Evolutionary conservation across 2,329 filamentous ascomycete species (phyloP), one percentile per base, ranked within the genome.

Genomic region (Phoma herbarum): DNA sequence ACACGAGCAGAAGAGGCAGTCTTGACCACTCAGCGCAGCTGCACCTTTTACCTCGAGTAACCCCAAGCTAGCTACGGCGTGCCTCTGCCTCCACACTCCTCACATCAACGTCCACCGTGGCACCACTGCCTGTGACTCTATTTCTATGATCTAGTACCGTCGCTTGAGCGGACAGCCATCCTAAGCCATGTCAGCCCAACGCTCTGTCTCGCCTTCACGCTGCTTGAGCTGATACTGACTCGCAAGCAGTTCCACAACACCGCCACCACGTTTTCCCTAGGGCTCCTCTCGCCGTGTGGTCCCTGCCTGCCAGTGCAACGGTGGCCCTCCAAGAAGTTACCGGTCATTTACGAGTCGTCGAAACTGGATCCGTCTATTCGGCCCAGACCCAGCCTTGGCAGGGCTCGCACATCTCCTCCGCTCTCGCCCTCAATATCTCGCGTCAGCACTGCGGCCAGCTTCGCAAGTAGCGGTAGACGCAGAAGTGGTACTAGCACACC

Each of bases 341-440:
- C 45, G n/a, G 41, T 41, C 23, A 47, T 62, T 37, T 35, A 53
- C 50, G 59, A 64, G 41, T 54, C 41, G 25, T 51, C 25, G 53
- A 59, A 23, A 25, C 60, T 65, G 63, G 63, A 63, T 63, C 47
- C 60, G 29, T 52, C 52, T 37, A 51, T 43, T 22, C 47, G 53
- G 47, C 43, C 56, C 28, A 56, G 63, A 61, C 60, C 59, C 48
- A 59, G 50, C 33, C 44, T 59, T 44, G 59, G 59, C 55, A 62
- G 59, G 59, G 59, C 48, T 37, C 26, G 39, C 35, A 59, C 51
- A 16, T 56, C 43, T 14, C 43, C 59, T 31, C 33, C 52, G 20
- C 31, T 50, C 28, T 56, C 51, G 23, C 41, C 37, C 20, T 41
- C 37, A 10, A 12, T 43, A 22, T 43, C 41, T 14, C 47, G 25